Base-by-base conservation (phyloP, 352 stramenopile species). In the Pythium aquatile region DNA sequence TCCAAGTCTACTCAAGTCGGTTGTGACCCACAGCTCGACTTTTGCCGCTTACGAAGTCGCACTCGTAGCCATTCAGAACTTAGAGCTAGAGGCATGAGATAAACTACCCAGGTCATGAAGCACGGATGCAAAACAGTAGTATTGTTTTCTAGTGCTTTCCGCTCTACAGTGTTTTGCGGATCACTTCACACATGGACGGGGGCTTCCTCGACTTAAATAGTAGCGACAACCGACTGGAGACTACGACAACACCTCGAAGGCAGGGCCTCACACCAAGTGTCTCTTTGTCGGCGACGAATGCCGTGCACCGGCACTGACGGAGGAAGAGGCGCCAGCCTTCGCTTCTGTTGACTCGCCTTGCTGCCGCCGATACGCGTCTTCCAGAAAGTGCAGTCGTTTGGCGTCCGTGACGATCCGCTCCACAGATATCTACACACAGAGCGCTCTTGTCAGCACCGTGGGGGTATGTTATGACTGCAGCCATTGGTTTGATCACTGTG, bases 1-100 rank as follows among this genome's bases (percentile, higher is more conserved):
- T 17, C 83, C 87, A 1, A 94, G 87, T 68, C 66, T 96, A 32
- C 56, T 93, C 35, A 96, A 96, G 72, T 89, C 87, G 2, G 76
- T 87, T 17, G 78, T 94, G n/a, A 78, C 74, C 20, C 79, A 88
- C 59, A 94, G 87, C 71, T 77, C 74, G 20, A 91, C 81, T 24
- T 96, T 94, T 53, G 82, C 79, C 13, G 78, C 81, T 37, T 96
- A 94, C 66, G 87, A 96, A 58, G 30, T 85, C 37, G 71, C 83
- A 13, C 67, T 90, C 8, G 55, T 74, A 5, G 56, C 69, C 7
- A 49, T 93, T 30, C n/a, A 61, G 29, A 46, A 35, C n/a, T 10
- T 61, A 3, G 42, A 44, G 16, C 10, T 40, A 56, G 30, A 51
- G 7, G 44, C 44, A 29, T 20, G 4, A 30, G 37, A 16, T 26